Base-by-base conservation (phyloP, 2,329 filamentous ascomycete species). In the Arthrobotrys sphaeroides region DNA sequence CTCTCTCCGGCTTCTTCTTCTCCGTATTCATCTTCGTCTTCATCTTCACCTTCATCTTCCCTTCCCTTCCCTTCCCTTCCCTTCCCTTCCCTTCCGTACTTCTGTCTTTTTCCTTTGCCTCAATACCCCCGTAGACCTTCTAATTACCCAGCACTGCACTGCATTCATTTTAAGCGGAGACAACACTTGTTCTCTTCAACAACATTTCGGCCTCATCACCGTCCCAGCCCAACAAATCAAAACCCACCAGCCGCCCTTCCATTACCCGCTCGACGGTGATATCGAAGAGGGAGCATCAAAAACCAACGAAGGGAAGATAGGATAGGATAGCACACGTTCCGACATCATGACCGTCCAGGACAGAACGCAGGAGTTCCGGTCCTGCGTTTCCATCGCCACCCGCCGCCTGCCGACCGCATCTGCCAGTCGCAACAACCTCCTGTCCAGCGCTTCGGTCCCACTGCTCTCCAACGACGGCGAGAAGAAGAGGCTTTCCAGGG, bases 351-450 rank as follows among this genome's bases (percentile, higher is more conserved):
- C 93, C 60, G 96, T 98, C 83, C 95, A 99, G 86, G 95, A 99
- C 85, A 92, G 95, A 81, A 99, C 95, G 70, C 88, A 89, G 81
- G 95, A 99, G 86, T 99, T 99, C 87, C 91, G 90, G 82, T 91
- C 93, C 78, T 96, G 98, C 81, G 79, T 79, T 12, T 73, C 76
- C 12, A 77, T 77, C 20, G 78, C 78, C 88, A 98, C 77, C 86
- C 88, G 49, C 92, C 96, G 82, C 91, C 92, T 60, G 31, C 73
- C 93, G 96, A 84, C 91, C 90, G 81, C 88, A 90, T 78, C 89
- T 95, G 80, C 89, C 90, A 31, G 87, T 90, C 9, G 89, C 88
- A 74, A 97, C 91, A 80, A 87, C 91, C 31, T 92, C 96, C 83
- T 88, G 91, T 82, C 93, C 91, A 43, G 88, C 97, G 73, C 89